Evolutionary conservation across 345 rosid genomes (phyloP).

Genomic region (Eucalyptus regnans): DNA sequence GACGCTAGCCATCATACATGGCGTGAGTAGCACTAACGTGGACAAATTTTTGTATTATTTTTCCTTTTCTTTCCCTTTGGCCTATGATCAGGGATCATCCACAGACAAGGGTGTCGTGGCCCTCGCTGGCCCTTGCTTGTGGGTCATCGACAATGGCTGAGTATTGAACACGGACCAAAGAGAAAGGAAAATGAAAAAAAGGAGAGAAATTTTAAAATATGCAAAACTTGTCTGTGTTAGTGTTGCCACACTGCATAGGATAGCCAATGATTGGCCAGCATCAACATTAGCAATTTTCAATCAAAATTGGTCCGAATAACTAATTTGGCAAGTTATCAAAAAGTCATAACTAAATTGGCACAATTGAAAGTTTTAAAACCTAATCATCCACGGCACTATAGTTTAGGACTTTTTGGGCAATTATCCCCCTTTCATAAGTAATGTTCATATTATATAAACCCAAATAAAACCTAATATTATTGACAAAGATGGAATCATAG

Average conservation of each 20-base stretch:
- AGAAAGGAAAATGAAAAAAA: no score
- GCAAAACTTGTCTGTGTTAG: neutral
- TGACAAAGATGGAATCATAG: neutral
- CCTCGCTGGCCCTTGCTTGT: neutral
- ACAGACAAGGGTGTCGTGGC: accelerated
- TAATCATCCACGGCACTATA: neutral
- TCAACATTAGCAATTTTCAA: accelerated
- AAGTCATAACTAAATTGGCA: neutral
- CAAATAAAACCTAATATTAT: neutral
- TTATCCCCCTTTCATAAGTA: neutral
- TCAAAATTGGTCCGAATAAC: neutral
- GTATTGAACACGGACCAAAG: neutral
- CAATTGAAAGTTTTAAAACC: neutral
- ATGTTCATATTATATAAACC: neutral
- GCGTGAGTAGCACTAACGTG: accelerated
- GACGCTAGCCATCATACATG: accelerated
- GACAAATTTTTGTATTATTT: neutral
- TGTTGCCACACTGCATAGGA: accelerated
- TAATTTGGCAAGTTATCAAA: neutral
- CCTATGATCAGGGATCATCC: accelerated
- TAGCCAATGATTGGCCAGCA: accelerated
- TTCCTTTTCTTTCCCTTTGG: neutral
- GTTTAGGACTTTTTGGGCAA: neutral
- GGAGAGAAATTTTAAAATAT: neutral
- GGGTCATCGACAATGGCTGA: accelerated